phyloP scores from a whole-genome alignment of 2,329 filamentous ascomycete genomes.

The Rhynchosporium secalis region DNA sequence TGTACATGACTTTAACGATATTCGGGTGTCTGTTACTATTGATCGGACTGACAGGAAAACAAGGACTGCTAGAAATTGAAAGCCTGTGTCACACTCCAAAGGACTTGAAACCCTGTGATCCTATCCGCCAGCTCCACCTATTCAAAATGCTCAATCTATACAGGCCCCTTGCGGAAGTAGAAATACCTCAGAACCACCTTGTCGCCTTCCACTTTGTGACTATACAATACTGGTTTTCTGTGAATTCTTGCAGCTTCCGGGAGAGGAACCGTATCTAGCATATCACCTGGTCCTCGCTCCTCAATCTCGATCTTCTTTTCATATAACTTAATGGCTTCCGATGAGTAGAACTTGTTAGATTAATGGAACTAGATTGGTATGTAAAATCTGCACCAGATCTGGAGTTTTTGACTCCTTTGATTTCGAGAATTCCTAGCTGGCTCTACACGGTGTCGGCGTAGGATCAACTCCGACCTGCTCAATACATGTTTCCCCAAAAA shows the following conservation, averaged over 20 bases:
- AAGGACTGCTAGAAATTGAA: too few relatives aligned
- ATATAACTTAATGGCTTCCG: not conserved
- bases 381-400: not conserved
- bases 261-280: not conserved
- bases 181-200: not conserved
- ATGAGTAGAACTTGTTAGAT: not conserved
- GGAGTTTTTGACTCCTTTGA: not conserved
- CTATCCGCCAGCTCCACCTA: not conserved
- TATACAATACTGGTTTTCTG: not conserved
- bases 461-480: too few relatives aligned
- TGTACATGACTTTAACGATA: too few relatives aligned
- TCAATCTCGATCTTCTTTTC: not conserved
- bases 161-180: not conserved
- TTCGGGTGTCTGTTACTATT: too few relatives aligned
- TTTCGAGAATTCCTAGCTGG: not conserved
- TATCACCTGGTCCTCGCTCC: not conserved
- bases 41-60: too few relatives aligned
- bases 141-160: not conserved
- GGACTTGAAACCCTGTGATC: not conserved
- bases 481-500: too few relatives aligned
- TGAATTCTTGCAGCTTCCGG: constrained; percentile 1
- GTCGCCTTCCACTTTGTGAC: not conserved
- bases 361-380: too few relatives aligned
- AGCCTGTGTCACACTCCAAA: too few relatives aligned
- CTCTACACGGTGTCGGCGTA: too few relatives aligned